Evolutionary conservation across 225 moss, liverwort and hornwort species (phyloP), one percentile per base, ranked within the genome.

Genomic region (Polytrichum formosum): DNA sequence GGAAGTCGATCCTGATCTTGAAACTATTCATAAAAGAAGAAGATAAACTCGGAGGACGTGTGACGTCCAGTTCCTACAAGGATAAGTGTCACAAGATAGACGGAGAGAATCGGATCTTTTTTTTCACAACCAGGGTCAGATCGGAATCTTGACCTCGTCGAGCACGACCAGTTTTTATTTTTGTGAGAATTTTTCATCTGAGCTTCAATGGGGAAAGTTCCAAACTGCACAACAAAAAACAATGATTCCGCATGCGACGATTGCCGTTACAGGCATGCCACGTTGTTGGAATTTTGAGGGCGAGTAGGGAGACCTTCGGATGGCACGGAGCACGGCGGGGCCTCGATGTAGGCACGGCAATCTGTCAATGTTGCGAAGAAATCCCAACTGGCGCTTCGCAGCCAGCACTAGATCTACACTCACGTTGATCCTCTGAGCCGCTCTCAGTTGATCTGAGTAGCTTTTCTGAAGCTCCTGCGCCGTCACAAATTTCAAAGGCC

Each of bases 331-430:
- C 9, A 94, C 88, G 3, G 82, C 88, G 6, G 90, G 92, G 46
- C 94, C 94, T 56, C 87, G 73, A 66, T 94, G 92, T 16, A 94
- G 88, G 70, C 88, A 90, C 33, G 94, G 85, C 25, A 92, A 83
- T 70, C 89, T 87, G 61, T 92, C 82, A 31, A 94, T 69, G 1
- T 88, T 72, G 53, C 94, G 90, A 55, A 94, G 79, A 59, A 94
- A 85, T 4, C 92, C 87, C 6, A 94, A 76, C 77, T 90, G 90
- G 5, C 87, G 90, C 83, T 85, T 92, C n/a, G 92, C 85, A 26
- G 89, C 89, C 63, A 84, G 72, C 2, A 94, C 85, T 55, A 94
- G 85, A 78, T 94, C 90, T 61, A 94, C 83, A 35, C 89, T 94
- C 54, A 94, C 69, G 63, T 56, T 72, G 37, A 94, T 87, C 61